These are phyloP conservation scores for Theileria annulata DNA, from an alignment of 169 alveolate genomes.

Conservation along the genomic window DNA sequence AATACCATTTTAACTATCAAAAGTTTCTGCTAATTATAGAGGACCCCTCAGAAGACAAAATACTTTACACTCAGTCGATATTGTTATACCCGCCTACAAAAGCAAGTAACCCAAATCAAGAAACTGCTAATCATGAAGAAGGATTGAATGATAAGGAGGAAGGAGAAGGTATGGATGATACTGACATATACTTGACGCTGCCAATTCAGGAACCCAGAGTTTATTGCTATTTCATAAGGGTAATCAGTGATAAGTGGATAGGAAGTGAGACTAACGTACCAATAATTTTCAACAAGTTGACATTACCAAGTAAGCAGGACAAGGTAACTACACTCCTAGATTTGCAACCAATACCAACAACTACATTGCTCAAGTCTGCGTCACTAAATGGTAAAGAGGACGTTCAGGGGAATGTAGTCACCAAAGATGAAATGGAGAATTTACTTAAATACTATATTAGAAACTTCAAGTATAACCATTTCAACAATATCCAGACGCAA, in stretches of 20 bases:
- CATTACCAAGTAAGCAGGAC: conserved; percentile 91
- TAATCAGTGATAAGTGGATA: conserved; percentile 92
- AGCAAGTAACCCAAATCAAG: background rate
- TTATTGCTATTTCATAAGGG: conserved; percentile 93
- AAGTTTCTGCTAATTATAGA: conserved; percentile 95
- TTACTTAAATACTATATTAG: conserved; percentile 15
- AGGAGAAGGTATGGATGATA: conserved; percentile 66
- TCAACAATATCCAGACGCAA: conserved; percentile 72
- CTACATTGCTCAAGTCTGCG: conserved; percentile 25
- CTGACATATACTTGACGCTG: conserved; percentile 90
- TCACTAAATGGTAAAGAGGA: conserved; percentile 24
- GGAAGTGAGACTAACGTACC: conserved; percentile 75
- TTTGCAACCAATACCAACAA: conserved; percentile 91
- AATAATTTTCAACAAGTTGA: conserved; percentile 71
- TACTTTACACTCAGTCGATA: conserved; percentile 92
- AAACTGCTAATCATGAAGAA: background rate
- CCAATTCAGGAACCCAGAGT: conserved; percentile 96
- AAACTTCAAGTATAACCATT: conserved; percentile 38
- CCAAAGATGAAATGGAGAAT: conserved; percentile 11
- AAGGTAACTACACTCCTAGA: conserved; percentile 93
- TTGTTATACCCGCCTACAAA: conserved; percentile 38
- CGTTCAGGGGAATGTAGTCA: background rate
- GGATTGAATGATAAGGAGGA: conserved; percentile 54
- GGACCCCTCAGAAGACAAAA: conserved; percentile 94
- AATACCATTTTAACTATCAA: conserved; percentile 92